Conservation (phyloP, 331 rosid species). For the Acacia concinna region DNA sequence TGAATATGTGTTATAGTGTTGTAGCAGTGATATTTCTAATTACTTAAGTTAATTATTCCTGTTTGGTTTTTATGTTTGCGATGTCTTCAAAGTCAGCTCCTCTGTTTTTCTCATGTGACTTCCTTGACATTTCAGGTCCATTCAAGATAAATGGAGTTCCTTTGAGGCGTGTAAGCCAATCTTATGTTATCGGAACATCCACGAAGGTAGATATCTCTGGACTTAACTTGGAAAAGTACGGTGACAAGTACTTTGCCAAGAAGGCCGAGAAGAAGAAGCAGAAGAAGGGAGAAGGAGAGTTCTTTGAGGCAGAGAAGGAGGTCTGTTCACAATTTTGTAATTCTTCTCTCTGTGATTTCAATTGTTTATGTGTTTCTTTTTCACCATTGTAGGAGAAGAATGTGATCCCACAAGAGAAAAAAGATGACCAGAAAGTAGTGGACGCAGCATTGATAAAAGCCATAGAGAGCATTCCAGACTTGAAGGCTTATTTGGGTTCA, state of each 20-base stretch:
- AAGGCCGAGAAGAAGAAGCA: slow-evolving; percentile 37
- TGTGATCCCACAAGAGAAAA: slow-evolving; percentile 52
- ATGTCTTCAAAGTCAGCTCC: background rate
- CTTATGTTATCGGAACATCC: slow-evolving; percentile 45
- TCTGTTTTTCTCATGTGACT: background rate
- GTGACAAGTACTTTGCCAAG: slow-evolving; percentile 45
- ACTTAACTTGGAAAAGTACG: slow-evolving; percentile 38
- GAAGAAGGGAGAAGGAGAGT: slow-evolving; percentile 44
- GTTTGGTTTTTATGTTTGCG: background rate
- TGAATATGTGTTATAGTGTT: background rate
- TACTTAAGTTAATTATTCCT: background rate
- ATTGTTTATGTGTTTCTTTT: background rate
- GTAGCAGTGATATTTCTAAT: background rate
- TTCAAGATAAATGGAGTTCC: slow-evolving; percentile 52
- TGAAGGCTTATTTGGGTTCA: slow-evolving; percentile 55
- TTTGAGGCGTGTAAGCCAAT: slow-evolving; percentile 45
- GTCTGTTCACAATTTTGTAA: background rate
- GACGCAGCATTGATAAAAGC: slow-evolving; percentile 46
- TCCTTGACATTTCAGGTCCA: slow-evolving; percentile 37
- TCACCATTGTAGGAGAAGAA: slow-evolving; percentile 41
- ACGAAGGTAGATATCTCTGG: slow-evolving; percentile 44
- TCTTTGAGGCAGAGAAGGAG: slow-evolving; percentile 47
- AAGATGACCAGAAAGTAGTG: slow-evolving; percentile 55
- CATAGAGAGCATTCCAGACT: slow-evolving; percentile 46
- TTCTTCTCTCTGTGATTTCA: background rate